Base-by-base conservation (phyloP, 352 stramenopile genomes). In the Phytophthora melonis region DNA sequence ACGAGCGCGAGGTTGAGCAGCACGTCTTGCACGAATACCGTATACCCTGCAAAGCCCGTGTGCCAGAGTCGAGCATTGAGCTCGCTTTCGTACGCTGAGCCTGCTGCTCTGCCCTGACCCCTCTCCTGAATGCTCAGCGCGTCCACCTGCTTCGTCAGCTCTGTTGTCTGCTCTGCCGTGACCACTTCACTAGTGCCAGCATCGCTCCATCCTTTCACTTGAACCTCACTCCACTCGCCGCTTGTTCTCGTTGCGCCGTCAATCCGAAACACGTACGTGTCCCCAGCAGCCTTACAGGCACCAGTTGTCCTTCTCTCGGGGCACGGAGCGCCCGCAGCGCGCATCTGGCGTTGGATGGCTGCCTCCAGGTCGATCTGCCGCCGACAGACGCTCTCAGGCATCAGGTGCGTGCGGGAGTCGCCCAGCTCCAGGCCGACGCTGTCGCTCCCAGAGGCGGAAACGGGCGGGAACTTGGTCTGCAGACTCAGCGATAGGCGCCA, bases 1-100 rank as follows among this genome's bases (percentile, higher is more conserved):
- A 84, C 70, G 14, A 94, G 72, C 18, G 80, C 78, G 7, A 92
- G 58, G 36, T 91, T 85, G 10, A 95, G 77, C 49, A 93, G 58
- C 27, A 84, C 58, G 21, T 93, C 82, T 18, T 82, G 67, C 25
- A 93, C 10, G 45, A 92, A 82, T 8, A 56, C 23, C 3, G 72
- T 74, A 73, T 92, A 95, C 19, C 84, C 88, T 47, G 68, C 81
- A 68, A 93, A 85, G 2, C 84, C 84, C 23, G 58, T 25, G 0
- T 52, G 11, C 70, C 62, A 80, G 4, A 90, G 70, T 59, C 82
- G 71, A 9, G 19, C 39, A 10, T 63, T 59, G 19, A 90, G 61
- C 25, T 71, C 58, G 13, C 39, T 68, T 36, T 82, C 66, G 39
- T 65, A 79, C 14, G 47, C 69, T 16, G 21, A 21, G 52, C 8